Conservation (phyloP, 2,329 filamentous ascomycete species). For the Daldinia sp. region DNA sequence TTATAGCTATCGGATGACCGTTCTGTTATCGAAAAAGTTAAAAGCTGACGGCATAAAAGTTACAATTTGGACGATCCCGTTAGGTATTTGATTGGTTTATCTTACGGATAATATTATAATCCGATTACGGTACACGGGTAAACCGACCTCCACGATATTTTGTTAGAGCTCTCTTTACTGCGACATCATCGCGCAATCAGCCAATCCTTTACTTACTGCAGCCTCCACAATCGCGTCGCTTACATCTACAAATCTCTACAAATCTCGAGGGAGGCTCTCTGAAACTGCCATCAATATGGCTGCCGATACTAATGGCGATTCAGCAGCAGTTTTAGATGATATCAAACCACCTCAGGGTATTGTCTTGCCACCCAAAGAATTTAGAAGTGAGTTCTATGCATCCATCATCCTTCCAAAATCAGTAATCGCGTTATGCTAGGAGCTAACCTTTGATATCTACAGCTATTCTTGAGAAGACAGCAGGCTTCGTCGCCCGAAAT, state of each 20-base stretch:
- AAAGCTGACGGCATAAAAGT: slow-evolving; percentile 8
- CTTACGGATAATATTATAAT: slow-evolving; percentile 25
- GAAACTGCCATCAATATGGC: slow-evolving; percentile 53
- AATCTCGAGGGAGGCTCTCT: slow-evolving; percentile 46
- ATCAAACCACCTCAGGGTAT: slow-evolving; percentile 85
- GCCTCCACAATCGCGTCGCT: slow-evolving; percentile 26
- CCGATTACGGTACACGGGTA: slow-evolving; percentile 15
- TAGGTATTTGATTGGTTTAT: slow-evolving; percentile 26
- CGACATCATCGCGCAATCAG: slow-evolving; percentile 42
- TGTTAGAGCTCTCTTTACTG: slow-evolving; percentile 37
- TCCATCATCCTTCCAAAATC: not conserved
- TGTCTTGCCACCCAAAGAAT: slow-evolving; percentile 89
- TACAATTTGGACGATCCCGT: not conserved
- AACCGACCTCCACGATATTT: slow-evolving; percentile 31
- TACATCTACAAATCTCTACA: slow-evolving; percentile 7
- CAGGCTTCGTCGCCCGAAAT: slow-evolving; percentile 84
- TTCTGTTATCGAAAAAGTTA: slow-evolving; percentile 20
- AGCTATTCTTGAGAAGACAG: slow-evolving; percentile 87
- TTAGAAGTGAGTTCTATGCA: slow-evolving; percentile 66
- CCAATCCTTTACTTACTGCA: slow-evolving; percentile 33
- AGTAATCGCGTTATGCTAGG: slow-evolving; percentile 54
- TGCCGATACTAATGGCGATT: slow-evolving; percentile 64
- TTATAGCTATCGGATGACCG: not conserved
- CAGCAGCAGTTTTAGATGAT: slow-evolving; percentile 68
- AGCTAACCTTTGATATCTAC: slow-evolving; percentile 54